These are phyloP conservation scores for Exserohilum rostratum DNA, from an alignment of 2,329 filamentous ascomycete species.

Conservation along the genomic window DNA sequence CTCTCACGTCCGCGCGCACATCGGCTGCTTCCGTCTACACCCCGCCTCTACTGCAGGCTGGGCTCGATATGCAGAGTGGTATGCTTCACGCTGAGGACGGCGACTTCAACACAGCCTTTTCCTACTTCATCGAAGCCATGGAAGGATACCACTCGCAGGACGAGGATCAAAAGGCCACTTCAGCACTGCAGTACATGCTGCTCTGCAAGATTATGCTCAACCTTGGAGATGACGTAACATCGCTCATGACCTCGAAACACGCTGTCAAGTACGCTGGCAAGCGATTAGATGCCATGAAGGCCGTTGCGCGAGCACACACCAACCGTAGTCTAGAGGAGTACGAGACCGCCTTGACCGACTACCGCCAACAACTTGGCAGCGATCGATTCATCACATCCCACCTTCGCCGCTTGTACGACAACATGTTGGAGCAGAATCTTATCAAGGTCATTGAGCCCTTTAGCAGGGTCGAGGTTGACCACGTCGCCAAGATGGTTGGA, in stretches of 20 bases:
- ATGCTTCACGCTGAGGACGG: conserved; percentile 98
- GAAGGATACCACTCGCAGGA: conserved; percentile 97
- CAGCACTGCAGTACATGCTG: conserved; percentile 98
- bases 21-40: conserved; percentile 97
- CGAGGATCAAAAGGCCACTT: conserved; percentile 86
- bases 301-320: conserved; percentile 91
- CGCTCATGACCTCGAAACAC: conserved; percentile 93
- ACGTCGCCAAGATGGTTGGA: conserved; percentile 97
- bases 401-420: conserved; percentile 92
- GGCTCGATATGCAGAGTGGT: conserved; percentile 98
- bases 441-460: conserved; percentile 99
- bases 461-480: conserved; percentile 92
- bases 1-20: conserved; percentile 90
- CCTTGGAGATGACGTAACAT: conserved; percentile 92
- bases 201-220: conserved; percentile 99
- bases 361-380: conserved; percentile 90
- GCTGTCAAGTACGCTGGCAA: conserved; percentile 95
- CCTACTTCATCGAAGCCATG: conserved; percentile 98
- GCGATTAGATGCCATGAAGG: conserved; percentile 98
- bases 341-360: conserved; percentile 86
- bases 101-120: conserved; percentile 98
- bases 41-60: conserved; percentile 90
- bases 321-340: conserved; percentile 98
- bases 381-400: conserved; percentile 98
- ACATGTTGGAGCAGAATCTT: conserved; percentile 98